Conservation (phyloP, 441 rosid genomes). For the Kokia cookei region DNA sequence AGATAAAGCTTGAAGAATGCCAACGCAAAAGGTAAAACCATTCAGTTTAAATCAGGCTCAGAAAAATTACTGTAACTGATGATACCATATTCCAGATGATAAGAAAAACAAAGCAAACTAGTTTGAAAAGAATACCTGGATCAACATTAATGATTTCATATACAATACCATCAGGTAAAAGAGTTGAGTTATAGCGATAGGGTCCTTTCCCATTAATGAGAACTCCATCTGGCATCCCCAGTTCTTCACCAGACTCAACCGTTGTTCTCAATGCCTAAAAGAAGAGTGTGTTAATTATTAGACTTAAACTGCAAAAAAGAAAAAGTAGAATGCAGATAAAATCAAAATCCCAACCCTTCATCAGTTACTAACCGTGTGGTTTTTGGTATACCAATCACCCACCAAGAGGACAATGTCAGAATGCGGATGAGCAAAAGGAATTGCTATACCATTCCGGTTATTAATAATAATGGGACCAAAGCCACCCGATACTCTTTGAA, state of each 20-base stretch:
- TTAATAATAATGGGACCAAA: conserved; percentile 75
- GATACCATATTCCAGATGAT: neutral
- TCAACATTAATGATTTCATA: conserved; percentile 62
- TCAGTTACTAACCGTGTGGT: conserved; percentile 61
- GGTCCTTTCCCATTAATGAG: conserved; percentile 96
- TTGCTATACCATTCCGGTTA: conserved; percentile 46
- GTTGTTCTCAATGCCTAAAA: conserved; percentile 59
- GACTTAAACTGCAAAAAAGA: neutral
- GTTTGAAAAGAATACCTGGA: conserved; percentile 45
- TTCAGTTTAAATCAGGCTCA: neutral
- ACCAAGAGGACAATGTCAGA: conserved; percentile 62
- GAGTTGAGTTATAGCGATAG: conserved; percentile 56
- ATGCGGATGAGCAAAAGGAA: conserved; percentile 81
- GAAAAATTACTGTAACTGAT: neutral
- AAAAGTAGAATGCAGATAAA: neutral
- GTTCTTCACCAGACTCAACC: conserved; percentile 82
- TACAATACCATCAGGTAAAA: conserved; percentile 75
- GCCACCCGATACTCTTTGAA: conserved; percentile 92
- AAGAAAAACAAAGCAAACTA: conserved; percentile 1
- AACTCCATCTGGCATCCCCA: conserved; percentile 93
- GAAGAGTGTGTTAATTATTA: neutral
- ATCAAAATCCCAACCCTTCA: neutral
- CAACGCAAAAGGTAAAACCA: neutral
- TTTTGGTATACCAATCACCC: conserved; percentile 83
- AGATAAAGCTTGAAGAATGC: neutral